These are phyloP conservation scores for Ophiostoma australiae DNA, from an alignment of 2,329 filamentous ascomycete species.

Conservation along the genomic window DNA sequence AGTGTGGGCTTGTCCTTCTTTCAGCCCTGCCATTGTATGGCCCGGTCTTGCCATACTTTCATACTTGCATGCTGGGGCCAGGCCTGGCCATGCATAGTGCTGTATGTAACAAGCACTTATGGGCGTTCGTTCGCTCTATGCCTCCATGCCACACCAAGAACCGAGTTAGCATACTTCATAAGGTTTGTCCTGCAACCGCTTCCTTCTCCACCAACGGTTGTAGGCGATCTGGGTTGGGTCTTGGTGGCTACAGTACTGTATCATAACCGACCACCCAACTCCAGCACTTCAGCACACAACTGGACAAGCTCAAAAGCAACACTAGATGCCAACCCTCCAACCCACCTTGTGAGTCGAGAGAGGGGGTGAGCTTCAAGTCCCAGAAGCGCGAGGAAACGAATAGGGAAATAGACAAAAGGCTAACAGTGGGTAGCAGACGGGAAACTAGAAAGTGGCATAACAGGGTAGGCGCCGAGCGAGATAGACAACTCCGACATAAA, in stretches of 20 bases:
- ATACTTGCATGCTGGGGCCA: not conserved
- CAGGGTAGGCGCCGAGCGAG: not conserved
- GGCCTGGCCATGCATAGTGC: not conserved
- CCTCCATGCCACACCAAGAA: not conserved
- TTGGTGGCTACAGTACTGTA: not conserved
- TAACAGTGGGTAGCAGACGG: conserved; percentile 12
- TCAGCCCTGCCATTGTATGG: not conserved
- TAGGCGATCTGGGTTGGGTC: not conserved
- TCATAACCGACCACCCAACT: not conserved
- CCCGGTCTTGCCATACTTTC: not conserved
- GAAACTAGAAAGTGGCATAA: not conserved
- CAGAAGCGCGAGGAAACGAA: not conserved
- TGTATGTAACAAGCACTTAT: not conserved
- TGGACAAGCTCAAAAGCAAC: not conserved
- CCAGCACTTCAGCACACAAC: not conserved
- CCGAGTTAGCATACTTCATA: not conserved
- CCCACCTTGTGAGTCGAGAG: not conserved
- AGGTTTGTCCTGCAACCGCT: not conserved
- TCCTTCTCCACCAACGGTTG: not conserved
- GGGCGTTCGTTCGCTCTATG: not conserved
- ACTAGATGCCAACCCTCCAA: not conserved
- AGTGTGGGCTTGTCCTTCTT: not conserved
- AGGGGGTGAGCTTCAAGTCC: not conserved
- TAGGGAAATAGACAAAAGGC: conserved; percentile 8
- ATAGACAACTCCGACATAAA: not conserved